Conservation (phyloP, 1,284 basidiomycete species). For the Puccinia coronata region DNA sequence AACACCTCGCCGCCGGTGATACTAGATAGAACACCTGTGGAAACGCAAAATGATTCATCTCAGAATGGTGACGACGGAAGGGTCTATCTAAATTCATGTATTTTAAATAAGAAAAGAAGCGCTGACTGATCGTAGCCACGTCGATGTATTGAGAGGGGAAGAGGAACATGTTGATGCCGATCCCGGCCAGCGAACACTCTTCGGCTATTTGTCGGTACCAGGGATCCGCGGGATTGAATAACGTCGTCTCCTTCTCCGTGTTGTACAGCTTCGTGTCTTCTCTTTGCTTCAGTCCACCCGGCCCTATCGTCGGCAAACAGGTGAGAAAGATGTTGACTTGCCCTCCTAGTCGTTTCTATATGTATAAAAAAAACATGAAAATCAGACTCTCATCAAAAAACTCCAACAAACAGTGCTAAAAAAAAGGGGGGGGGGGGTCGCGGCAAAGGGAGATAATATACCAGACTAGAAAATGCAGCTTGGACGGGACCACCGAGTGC, state of each 20-base stretch:
- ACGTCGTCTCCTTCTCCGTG: slow-evolving; percentile 80
- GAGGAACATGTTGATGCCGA: slow-evolving; percentile 87
- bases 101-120: neutral
- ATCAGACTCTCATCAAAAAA: too few species aligned
- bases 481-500: slow-evolving; percentile 79
- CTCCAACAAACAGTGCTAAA: too few species aligned
- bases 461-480: slow-evolving; percentile 72
- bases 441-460: slow-evolving; percentile 34
- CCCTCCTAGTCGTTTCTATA: slow-evolving; percentile 78
- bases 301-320: slow-evolving; percentile 75
- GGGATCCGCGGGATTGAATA: slow-evolving; percentile 74
- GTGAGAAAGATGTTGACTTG: slow-evolving; percentile 81
- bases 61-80: slow-evolving; percentile 15
- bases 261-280: slow-evolving; percentile 77
- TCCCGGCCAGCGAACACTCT: slow-evolving; percentile 82
- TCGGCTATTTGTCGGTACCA: slow-evolving; percentile 81
- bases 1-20: slow-evolving; percentile 89
- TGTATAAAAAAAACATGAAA: slow-evolving; percentile 42
- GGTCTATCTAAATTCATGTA: neutral
- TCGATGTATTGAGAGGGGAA: slow-evolving; percentile 82
- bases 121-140: slow-evolving; percentile 77
- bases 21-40: slow-evolving; percentile 68
- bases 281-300: slow-evolving; percentile 67
- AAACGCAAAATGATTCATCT: too few species aligned
- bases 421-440: neutral